Evolutionary conservation across 225 moss, liverwort and hornwort species (phyloP).

Genomic region (Pleurozium schreberi): DNA sequence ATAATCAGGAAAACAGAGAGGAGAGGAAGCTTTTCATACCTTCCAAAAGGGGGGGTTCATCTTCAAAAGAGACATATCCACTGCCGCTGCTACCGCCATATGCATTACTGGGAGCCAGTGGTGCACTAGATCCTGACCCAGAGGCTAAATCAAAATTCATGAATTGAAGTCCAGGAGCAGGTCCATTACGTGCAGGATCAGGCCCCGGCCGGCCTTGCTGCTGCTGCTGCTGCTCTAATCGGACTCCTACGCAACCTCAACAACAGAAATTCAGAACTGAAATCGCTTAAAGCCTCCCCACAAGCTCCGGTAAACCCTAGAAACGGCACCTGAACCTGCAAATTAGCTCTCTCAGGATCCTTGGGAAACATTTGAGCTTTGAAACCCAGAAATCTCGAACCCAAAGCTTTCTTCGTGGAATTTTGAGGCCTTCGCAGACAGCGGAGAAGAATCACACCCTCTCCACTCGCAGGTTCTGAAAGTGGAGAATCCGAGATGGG

Average conservation of each 20-base stretch:
- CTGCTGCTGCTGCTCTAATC: slow-evolving; percentile 10
- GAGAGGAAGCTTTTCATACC: slow-evolving; percentile 18
- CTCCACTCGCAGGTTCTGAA: background rate
- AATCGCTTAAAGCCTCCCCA: background rate
- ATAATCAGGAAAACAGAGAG: background rate
- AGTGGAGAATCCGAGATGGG: background rate
- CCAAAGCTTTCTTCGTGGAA: background rate
- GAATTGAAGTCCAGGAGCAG: slow-evolving; percentile 68
- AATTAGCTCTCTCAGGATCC: background rate
- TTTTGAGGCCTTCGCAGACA: background rate
- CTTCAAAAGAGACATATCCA: slow-evolving; percentile 78
- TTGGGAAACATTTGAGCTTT: background rate
- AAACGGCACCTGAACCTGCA: background rate
- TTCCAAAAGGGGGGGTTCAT: slow-evolving; percentile 87
- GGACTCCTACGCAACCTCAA: background rate
- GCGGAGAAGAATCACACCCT: background rate
- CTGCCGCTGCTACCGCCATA: slow-evolving; percentile 43
- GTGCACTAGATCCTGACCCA: slow-evolving; percentile 16
- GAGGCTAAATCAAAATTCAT: slow-evolving; percentile 88
- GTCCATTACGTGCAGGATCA: slow-evolving; percentile 23
- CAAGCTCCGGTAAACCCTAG: background rate
- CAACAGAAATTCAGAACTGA: background rate
- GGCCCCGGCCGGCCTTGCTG: slow-evolving; percentile 32
- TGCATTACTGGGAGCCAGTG: slow-evolving; percentile 17
- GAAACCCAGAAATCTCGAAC: background rate